Conservation (phyloP, 352 stramenopile genomes). For the Phytophthora palmivora region DNA sequence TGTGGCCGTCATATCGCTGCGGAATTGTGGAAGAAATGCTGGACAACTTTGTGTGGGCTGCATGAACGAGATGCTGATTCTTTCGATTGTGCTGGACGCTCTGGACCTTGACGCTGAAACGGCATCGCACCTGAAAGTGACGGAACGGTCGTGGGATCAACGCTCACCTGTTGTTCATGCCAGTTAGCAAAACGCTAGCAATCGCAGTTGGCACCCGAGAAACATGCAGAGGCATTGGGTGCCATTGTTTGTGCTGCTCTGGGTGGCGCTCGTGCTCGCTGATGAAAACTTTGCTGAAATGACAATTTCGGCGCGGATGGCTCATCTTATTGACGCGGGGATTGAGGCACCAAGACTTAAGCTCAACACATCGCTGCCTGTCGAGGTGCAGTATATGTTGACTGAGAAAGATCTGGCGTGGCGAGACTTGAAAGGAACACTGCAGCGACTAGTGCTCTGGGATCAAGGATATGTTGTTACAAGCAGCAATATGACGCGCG, state of each 20-base stretch:
- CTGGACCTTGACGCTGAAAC: constrained; percentile 32
- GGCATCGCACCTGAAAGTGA: constrained; percentile 19
- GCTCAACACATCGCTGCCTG: constrained; percentile 32
- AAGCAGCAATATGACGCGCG: constrained; percentile 31
- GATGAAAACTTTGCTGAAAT: constrained; percentile 22
- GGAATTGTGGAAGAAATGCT: constrained; percentile 23
- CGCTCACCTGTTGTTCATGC: constrained; percentile 13
- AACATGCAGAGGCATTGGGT: constrained; percentile 16
- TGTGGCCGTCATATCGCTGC: not conserved
- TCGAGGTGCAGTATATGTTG: constrained; percentile 43
- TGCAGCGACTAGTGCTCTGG: constrained; percentile 69
- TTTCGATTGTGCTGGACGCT: constrained; percentile 12
- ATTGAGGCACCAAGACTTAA: constrained; percentile 39
- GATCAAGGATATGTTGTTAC: constrained; percentile 53
- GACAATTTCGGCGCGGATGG: constrained; percentile 40
- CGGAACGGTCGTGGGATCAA: constrained; percentile 9
- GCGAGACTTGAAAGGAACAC: constrained; percentile 46
- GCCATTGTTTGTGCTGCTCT: constrained; percentile 7
- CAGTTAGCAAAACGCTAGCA: constrained; percentile 33
- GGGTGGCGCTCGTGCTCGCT: constrained; percentile 11
- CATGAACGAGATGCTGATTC: not conserved
- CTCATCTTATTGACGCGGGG: constrained; percentile 30
- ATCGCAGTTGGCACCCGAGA: constrained; percentile 1
- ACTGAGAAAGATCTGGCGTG: constrained; percentile 32
- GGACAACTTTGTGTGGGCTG: constrained; percentile 5